Base-by-base conservation (phyloP, 2,329 filamentous ascomycete genomes). In the Colletotrichum salicis region DNA sequence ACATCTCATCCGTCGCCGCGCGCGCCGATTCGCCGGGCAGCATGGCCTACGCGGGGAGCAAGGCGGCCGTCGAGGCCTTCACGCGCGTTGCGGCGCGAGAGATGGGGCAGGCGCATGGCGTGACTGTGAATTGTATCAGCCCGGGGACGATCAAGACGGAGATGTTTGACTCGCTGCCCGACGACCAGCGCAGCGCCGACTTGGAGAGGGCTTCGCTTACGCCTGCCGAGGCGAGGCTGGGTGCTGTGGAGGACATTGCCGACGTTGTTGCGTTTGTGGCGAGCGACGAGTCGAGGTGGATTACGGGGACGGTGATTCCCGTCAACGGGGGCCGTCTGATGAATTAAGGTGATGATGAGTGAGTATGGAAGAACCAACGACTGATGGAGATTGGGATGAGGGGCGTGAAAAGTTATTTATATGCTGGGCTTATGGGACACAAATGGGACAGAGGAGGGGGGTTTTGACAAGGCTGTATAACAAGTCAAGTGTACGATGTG, bases 1-100 rank as follows among this genome's bases (percentile, higher is more conserved):
- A 76, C 58, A 73, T 76, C 62, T 73, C 74, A 19, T 73, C 71
- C 55, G 70, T 74, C 11, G 72, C 75, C n/a, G 73, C 73, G 55
- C 67, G 64, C 51, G 71, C 60, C 37, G 71, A 73, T 57, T 61
- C 27, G 56, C 67, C 68, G 11, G 73, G 71, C 22, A 73, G 71
- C 71, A 74, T 74, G 71, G 73, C 73, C 12, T 73, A 73, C 35
- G 73, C 73, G 15, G 73, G 73, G 10, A 73, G 71, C 61, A 74
- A 73, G 13, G 73, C 73, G 12, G 73, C 73, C 52, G 73, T 74
- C 57, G 73, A 74, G 58, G 73, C 73, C 27, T 74, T 74, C 33
- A 74, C 71, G 35, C 73, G 73, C 29, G 73, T 74, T 27, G 73
- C 73, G 31, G 73, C 73, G 22, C 73, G 71, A 37, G 73, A 74